These are phyloP conservation scores for Phytophthora crassamura DNA, from an alignment of 352 stramenopile species.

Conservation along the genomic window DNA sequence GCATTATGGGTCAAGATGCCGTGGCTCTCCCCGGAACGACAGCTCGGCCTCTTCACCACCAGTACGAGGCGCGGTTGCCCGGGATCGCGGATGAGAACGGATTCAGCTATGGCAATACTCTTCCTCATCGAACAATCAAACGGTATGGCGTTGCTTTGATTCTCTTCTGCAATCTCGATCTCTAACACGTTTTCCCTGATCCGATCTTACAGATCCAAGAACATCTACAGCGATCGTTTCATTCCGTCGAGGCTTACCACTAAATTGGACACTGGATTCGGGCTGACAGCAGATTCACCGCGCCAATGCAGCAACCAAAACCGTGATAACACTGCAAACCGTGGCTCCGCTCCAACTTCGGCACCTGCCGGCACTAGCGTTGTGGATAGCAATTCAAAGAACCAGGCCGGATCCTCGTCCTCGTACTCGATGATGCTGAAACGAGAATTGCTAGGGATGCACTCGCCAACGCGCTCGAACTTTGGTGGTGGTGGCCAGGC, in stretches of 20 bases:
- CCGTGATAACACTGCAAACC: conserved; percentile 6
- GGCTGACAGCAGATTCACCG: conserved; percentile 57
- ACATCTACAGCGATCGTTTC: conserved; percentile 91
- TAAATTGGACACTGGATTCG: conserved; percentile 81
- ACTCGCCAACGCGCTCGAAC: conserved; percentile 48
- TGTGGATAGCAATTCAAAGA: conserved; percentile 29
- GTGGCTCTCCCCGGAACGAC: conserved; percentile 18
- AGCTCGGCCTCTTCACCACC: conserved; percentile 51
- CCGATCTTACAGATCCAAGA: conserved; percentile 52
- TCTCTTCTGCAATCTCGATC: not conserved
- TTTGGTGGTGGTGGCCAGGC: conserved; percentile 20
- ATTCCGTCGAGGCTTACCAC: conserved; percentile 79
- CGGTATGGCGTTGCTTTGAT: conserved; percentile 31
- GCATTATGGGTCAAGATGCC: conserved; percentile 26
- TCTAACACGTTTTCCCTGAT: conserved; percentile 9
- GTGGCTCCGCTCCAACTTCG: conserved; percentile 5
- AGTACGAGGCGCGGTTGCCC: conserved; percentile 57
- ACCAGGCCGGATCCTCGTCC: conserved; percentile 32
- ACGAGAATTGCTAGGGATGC: conserved; percentile 75
- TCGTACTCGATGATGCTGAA: conserved; percentile 83
- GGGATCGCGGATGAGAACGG: conserved; percentile 42
- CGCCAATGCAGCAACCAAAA: conserved; percentile 40
- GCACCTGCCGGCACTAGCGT: conserved; percentile 2
- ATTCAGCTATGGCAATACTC: conserved; percentile 31
- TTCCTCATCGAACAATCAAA: conserved; percentile 61